Percentiles rank a stretch among this genome's conserved stretches.
These are phyloP conservation scores for Citrullus mucosospermus DNA, from an alignment of 306 rosid species.

Conservation along the genomic window DNA sequence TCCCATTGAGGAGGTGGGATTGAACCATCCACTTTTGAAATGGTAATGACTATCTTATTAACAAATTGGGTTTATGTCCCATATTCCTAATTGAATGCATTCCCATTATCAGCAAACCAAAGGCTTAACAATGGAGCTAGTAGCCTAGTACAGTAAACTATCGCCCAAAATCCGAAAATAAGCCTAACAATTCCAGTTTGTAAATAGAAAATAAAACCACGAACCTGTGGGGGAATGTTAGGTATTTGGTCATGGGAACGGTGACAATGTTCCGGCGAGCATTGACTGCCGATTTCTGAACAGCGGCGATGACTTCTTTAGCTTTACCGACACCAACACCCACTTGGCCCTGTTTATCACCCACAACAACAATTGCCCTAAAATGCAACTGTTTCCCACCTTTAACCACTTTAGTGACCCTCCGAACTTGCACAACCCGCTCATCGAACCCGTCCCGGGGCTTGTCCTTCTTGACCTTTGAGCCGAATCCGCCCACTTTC, in stretches of 20 bases:
- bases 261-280: slow-evolving; percentile 58
- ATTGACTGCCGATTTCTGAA: slow-evolving; percentile 64
- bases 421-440: slow-evolving; percentile 77
- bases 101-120: background rate
- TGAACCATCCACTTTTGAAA: background rate
- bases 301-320: slow-evolving; percentile 55
- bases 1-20: background rate
- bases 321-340: slow-evolving; percentile 85
- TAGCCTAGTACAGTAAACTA: background rate
- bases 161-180: background rate
- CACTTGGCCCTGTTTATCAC: slow-evolving; percentile 80
- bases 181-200: no score
- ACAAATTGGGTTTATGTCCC: background rate
- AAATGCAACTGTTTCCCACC: slow-evolving; percentile 88
- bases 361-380: slow-evolving; percentile 75
- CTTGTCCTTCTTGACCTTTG: slow-evolving; percentile 55
- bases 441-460: slow-evolving; percentile 76
- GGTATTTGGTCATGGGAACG: slow-evolving; percentile 66
- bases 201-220: background rate
- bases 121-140: background rate
- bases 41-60: no score
- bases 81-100: background rate
- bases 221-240: slow-evolving; percentile 68
- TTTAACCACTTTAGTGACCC: slow-evolving; percentile 93
- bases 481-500: slow-evolving; percentile 41